phyloP scores from a whole-genome alignment of 2,329 filamentous ascomycete species.

The Fusarium citri region DNA sequence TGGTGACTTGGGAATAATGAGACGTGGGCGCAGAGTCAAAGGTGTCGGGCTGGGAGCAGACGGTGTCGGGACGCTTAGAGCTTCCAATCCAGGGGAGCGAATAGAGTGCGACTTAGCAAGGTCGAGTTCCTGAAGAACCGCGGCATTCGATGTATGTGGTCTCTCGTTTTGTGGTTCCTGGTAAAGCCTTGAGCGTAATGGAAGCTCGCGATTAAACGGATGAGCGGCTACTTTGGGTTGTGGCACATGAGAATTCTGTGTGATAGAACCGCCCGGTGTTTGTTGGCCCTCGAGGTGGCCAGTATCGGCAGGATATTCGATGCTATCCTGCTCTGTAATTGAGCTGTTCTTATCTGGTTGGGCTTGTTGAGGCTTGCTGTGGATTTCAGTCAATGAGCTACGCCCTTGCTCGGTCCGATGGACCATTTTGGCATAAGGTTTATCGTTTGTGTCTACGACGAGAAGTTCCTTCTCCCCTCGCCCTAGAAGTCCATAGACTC shows the following conservation, averaged over 20 bases:
- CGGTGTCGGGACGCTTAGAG: conserved; percentile 45
- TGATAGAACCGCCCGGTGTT: no score
- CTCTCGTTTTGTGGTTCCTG: neutral
- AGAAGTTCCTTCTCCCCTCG: conserved; percentile 76
- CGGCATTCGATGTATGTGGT: neutral
- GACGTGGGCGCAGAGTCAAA: conserved; percentile 44
- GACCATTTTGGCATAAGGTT: conserved; percentile 5
- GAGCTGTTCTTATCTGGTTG: no score
- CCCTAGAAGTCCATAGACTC: conserved; percentile 75
- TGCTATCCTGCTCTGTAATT: no score
- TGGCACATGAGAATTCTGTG: neutral
- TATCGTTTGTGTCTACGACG: neutral
- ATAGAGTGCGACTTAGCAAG: neutral
- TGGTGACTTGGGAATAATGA: conserved; percentile 47
- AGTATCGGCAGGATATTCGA: no score
- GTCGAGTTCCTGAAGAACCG: neutral
- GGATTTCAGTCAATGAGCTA: neutral
- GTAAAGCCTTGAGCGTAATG: neutral
- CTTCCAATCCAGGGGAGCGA: neutral
- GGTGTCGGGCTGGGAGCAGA: conserved; percentile 52
- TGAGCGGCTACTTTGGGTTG: conserved; percentile 1
- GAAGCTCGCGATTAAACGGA: neutral
- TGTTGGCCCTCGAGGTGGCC: no score
- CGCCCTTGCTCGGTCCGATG: neutral
- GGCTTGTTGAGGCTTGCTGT: no score